Evolutionary conservation across 495 filamentous ascomycete genomes (phyloP).

Genomic region (Penicillium herquei): DNA sequence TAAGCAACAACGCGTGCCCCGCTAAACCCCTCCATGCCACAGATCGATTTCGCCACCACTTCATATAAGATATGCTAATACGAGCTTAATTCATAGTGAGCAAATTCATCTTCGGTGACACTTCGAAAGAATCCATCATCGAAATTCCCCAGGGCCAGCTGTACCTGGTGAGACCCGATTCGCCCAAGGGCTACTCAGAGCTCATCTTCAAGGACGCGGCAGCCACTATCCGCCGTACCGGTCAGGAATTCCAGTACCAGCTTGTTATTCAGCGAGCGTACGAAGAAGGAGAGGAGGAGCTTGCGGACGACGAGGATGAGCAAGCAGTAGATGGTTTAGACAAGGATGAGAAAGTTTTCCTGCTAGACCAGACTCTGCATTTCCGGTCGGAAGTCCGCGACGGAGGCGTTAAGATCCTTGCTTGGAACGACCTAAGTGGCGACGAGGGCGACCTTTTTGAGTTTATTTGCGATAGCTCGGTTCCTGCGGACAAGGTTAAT

Average conservation of each 20-base stretch:
- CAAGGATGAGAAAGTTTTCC: conserved; percentile 94
- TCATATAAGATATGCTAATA: conserved; percentile 15
- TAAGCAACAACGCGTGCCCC: conserved; percentile 34
- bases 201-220: conserved; percentile 98
- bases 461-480: conserved; percentile 83
- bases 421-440: conserved; percentile 92
- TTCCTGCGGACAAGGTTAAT: conserved; percentile 66
- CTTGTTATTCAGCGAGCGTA: conserved; percentile 93
- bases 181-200: conserved; percentile 95
- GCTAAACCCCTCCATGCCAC: conserved; percentile 35
- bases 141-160: conserved; percentile 94
- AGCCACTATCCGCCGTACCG: conserved; percentile 86
- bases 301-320: conserved; percentile 81
- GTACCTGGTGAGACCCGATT: conserved; percentile 91
- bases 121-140: conserved; percentile 89
- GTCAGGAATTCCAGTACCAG: conserved; percentile 94
- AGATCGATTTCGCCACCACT: neutral
- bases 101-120: conserved; percentile 90
- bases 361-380: conserved; percentile 87
- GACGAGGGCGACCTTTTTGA: conserved; percentile 93
- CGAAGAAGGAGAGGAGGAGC: conserved; percentile 94
- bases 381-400: conserved; percentile 81
- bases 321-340: conserved; percentile 69
- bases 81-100: conserved; percentile 54
- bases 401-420: conserved; percentile 76